phyloP scores from a whole-genome alignment of 805 yeast species.

The Ogataea wickerhamii region DNA sequence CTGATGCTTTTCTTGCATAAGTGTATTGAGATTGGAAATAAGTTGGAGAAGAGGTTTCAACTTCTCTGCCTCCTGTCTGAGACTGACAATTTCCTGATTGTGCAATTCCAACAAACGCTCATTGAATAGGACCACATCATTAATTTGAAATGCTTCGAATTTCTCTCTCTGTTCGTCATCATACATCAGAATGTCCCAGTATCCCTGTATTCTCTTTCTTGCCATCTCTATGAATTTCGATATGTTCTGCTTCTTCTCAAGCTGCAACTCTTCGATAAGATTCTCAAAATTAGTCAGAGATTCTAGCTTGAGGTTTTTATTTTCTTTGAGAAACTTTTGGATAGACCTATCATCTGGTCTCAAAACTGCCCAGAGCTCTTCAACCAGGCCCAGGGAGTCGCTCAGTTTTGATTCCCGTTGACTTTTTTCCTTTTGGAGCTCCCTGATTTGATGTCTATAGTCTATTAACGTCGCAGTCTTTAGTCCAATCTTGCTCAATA shows the following conservation, averaged over 20 bases:
- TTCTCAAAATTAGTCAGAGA: conserved; percentile 48
- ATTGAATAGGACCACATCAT: conserved; percentile 40
- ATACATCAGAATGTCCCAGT: conserved; percentile 63
- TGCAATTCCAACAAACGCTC: conserved; percentile 62
- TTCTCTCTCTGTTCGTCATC: conserved; percentile 45
- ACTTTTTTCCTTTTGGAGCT: conserved; percentile 31
- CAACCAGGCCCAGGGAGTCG: conserved; percentile 32
- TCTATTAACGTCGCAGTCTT: conserved; percentile 12
- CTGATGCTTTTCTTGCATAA: conserved; percentile 56
- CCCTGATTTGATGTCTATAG: conserved; percentile 11
- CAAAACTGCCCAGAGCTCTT: conserved; percentile 43
- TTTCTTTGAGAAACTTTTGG: conserved; percentile 35
- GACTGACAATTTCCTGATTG: conserved; percentile 53
- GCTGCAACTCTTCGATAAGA: conserved; percentile 56
- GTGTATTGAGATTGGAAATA: conserved; percentile 51
- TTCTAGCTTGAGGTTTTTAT: conserved; percentile 44
- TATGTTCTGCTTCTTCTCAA: conserved; percentile 59
- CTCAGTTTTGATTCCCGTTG: conserved; percentile 38
- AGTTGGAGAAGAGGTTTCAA: conserved; percentile 53
- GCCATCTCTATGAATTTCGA: conserved; percentile 65
- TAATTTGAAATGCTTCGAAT: conserved; percentile 42
- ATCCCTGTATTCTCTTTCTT: conserved; percentile 51
- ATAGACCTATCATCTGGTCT: conserved; percentile 32
- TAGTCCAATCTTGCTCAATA: conserved; percentile 25
- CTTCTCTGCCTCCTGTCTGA: conserved; percentile 47